Evolutionary conservation across 768 basidiomycete species (phyloP), one percentile per base, ranked within the genome.

Genomic region (Tulasnella sp.): DNA sequence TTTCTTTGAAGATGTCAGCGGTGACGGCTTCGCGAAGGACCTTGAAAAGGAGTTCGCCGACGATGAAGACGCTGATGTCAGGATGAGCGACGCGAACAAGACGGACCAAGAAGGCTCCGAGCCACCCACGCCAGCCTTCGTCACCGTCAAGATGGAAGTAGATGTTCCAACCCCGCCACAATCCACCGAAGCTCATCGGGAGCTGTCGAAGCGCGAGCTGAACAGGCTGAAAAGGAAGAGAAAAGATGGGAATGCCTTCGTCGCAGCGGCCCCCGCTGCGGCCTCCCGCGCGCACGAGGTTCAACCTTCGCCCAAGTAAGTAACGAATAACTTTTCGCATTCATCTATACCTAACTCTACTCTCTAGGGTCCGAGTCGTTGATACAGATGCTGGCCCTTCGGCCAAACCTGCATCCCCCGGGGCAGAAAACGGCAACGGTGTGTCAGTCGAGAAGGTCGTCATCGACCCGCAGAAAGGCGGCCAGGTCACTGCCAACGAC

Each of bases 211-310:
- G 12, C 88, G 97, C 69, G 96, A 98, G 80, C 87, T 91, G 37
- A 97, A 97, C 78, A 87, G 95, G 63, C 82, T 98, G 37, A 99
- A 99, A 80, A 86, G 97, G 35, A 98, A 98, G 78, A 90, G 95
- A 71, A 97, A 95, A 77, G 85, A 86, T 3, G 95, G 93, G 3
- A 92, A 90, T 77, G 91, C 90, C 1, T 93, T 93, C 76, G 92
- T 94, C 17, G 70, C 52, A 19, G 70, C 70, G 26, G 62, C 62
- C n/a, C 34, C 70, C 7, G 34, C 62, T 59, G 84, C 89, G 14
- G 73, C 76, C 17, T 52, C 75, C 37, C n/a, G 66, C 40, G 75
- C 69, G 19, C 47, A 52, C 59, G 47, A 72, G 34, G 86, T 64
- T n/a, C 72, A 74, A 35, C 65, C 74, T 26, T 32, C 73, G 36